Evolutionary conservation across 2,329 filamentous ascomycete genomes (phyloP), one percentile per base, ranked within the genome.

Genomic region (Fusarium sp.): DNA sequence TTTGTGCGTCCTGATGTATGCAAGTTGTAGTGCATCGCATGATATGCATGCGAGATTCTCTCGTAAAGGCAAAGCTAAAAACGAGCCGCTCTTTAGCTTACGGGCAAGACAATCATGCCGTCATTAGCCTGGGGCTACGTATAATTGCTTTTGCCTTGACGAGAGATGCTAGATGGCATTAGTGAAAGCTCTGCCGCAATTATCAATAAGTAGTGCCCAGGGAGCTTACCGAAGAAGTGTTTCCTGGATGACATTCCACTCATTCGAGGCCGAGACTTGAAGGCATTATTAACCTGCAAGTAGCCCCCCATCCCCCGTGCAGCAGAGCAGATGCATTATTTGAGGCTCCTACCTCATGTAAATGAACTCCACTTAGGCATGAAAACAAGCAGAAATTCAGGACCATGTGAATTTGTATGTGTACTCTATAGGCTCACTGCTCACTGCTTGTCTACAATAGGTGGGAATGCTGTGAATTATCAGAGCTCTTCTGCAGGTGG

Each of bases 281-380:
- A 7, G 27, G 11, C 29, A 14, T 31, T 11, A 14, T 23, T 29
- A 21, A 20, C 20, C 29, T 33, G 43, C 11, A 23, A 35, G 9
- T 20, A 11, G 40, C 17, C 23, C 14, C 18, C 17, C 10, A 27
- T 14, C 6, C 14, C 11, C 14, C 8, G 31, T 33, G 31, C n/a
- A 18, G 27, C 42, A 45, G 42, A 18, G 27, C 42, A 45, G 42
- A 43, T 45, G 27, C 42, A 31, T 18, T 25, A 25, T 13, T 21
- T 14, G 29, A 18, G 31, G 31, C 31, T 15, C 13, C 29, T 6
- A 5, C 9, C 43, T 46, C 15, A 18, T 35, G 15, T 8, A 25
- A 17, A 9, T 17, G 20, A 15, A 48, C 45, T 21, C 45, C 45
- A 48, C 45, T 48, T 48, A 36, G 20, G 45, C 45, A 48, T 48